Evolutionary conservation across 2,329 filamentous ascomycete species (phyloP).

Genomic region (Fusarium domesticum): DNA sequence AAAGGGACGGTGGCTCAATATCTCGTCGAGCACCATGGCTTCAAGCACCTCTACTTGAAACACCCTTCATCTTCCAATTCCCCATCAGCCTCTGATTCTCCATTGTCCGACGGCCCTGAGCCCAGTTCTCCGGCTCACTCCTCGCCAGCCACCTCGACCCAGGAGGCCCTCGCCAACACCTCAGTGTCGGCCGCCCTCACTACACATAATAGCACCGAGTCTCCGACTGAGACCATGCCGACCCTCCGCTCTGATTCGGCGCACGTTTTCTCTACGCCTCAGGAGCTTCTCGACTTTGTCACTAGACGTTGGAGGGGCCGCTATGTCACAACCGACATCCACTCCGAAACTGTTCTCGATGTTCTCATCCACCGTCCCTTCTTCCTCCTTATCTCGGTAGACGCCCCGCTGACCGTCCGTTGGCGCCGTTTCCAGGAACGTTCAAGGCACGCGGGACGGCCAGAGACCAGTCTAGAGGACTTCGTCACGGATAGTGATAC

Average conservation of each 20-base stretch:
- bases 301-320: constrained; percentile 78
- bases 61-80: constrained; percentile 9
- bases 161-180: constrained; percentile 24
- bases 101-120: constrained; percentile 9
- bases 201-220: constrained; percentile 25
- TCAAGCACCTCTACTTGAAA: constrained; percentile 66
- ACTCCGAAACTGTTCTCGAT: constrained; percentile 70
- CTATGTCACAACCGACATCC: constrained; percentile 84
- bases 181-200: constrained; percentile 28
- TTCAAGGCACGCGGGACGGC: constrained; percentile 18
- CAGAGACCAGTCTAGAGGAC: constrained; percentile 46
- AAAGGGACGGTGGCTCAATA: constrained; percentile 89
- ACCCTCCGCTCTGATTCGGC: constrained; percentile 25
- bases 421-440: constrained; percentile 70
- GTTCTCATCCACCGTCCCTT: constrained; percentile 77
- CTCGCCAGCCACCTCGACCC: constrained; percentile 7
- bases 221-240: constrained; percentile 27
- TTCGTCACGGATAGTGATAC: constrained; percentile 63
- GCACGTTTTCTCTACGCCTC: constrained; percentile 57
- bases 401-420: constrained; percentile 80
- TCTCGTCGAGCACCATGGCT: constrained; percentile 78
- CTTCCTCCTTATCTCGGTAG: constrained; percentile 88
- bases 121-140: constrained; percentile 9
- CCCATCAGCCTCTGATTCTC: constrained; percentile 6
- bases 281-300: constrained; percentile 76